A percentile compares a stretch with the other conserved stretches of the same genome.
phyloP scores from a whole-genome alignment of 1,284 basidiomycete species.

The Veloporphyrellus conicus region DNA sequence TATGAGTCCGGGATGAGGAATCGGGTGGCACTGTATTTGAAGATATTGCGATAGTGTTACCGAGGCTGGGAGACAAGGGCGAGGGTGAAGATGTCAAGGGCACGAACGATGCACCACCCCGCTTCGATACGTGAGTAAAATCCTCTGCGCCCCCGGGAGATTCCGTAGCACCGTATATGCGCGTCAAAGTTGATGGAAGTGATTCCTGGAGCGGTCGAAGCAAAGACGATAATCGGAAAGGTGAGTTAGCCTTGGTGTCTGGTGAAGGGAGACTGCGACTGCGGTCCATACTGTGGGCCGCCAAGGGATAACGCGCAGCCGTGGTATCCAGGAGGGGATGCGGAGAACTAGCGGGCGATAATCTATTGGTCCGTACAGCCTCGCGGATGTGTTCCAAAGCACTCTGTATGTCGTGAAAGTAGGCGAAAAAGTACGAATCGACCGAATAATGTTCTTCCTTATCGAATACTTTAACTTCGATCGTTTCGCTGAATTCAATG shows the following conservation, averaged over 20 bases:
- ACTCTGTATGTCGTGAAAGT: conserved; percentile 74
- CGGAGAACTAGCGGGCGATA: conserved; percentile 37
- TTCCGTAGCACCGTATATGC: conserved; percentile 33
- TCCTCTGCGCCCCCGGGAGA: conserved; percentile 47
- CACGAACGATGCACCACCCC: conserved; percentile 53
- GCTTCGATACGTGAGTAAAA: conserved; percentile 65
- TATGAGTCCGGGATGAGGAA: conserved; percentile 45
- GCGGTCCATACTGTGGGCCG: conserved; percentile 36
- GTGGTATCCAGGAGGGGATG: conserved; percentile 67
- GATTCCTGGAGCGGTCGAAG: conserved; percentile 61
- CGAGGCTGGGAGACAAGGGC: conserved; percentile 13
- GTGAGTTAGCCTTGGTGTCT: conserved; percentile 35
- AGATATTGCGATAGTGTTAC: conserved; percentile 8
- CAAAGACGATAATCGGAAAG: conserved; percentile 57
- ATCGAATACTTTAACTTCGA: conserved; percentile 89
- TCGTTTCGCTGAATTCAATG: conserved; percentile 91
- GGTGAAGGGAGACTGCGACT: conserved; percentile 34
- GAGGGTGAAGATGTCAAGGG: conserved; percentile 46
- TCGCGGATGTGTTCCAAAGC: conserved; percentile 78
- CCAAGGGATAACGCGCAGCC: conserved; percentile 36
- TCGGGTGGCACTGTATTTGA: conserved; percentile 16
- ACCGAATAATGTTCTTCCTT: conserved; percentile 71
- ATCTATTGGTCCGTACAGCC: conserved; percentile 58
- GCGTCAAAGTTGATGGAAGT: conserved; percentile 35
- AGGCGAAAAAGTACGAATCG: conserved; percentile 92